Base-by-base conservation (phyloP, 192 early-diverging fungal genomes). In the Coemansia erecta region DNA sequence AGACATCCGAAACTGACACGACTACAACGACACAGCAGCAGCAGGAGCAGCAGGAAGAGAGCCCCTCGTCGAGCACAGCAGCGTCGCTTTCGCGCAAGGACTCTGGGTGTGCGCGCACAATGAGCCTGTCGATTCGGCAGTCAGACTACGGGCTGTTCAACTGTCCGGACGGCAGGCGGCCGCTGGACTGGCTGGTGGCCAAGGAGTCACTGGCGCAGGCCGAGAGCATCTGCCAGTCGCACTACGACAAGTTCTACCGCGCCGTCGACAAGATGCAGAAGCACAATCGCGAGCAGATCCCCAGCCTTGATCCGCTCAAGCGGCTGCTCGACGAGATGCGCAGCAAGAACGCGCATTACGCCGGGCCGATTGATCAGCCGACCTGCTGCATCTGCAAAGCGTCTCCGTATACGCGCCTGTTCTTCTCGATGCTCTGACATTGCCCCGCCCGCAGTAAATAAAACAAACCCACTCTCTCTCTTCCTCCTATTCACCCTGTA, bases 341-440 rank as follows among this genome's bases (percentile, higher is more conserved):
- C 15, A 46, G 21, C 13, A 50, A 22, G 10, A 70, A 77, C 51
- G 47, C 31, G 14, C 14, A 8, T 19, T 11, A 13, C 13, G 61
- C 74, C 4, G 74, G 68, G 0, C 40, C 68, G 3, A 45, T 66
- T 26, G 68, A 70, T 50, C 22, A 61, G 9, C 67, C 68, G 17
- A 46, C 64, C 23, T 77, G 74, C 49, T 62, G 68, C 44, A 61
- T 77, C 28, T 77, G 74, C 49, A 33, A 56, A 8, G 64, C 74
- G 50, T 71, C 74, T 40, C 74, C 74, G 19, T 77, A 77, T 54
- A 71, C 68, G 12, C 68, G 74, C 9, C 64, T 77, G 18, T 77
- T 77, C 40, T 77, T 77, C 47, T 71, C 68, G 24, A 71, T 77
- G 68, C 74, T 77, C 39, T 77, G 50, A 51, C 18, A 40, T 40